Evolutionary conservation across 176 grass and related monocot genomes (phyloP).

Genomic region (Areca catechu): DNA sequence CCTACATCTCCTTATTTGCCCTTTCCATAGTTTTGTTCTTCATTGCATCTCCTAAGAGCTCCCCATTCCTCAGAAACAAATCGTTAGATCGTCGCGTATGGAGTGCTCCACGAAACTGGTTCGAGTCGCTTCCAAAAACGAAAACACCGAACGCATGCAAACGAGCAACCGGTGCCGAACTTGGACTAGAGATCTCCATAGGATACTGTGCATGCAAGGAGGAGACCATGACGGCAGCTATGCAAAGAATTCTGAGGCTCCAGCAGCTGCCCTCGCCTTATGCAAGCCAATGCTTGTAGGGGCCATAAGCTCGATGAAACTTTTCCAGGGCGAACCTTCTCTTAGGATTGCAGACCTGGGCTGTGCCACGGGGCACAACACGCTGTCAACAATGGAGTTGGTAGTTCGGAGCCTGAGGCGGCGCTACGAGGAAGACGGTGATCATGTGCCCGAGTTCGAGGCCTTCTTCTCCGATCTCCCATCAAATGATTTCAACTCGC

Average conservation of each 20-base stretch:
- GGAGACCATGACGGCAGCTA: constrained; percentile 2
- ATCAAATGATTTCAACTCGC: constrained; percentile 33
- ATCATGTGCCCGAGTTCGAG: constrained; percentile 15
- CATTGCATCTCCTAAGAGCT: too few species aligned
- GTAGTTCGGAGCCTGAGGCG: constrained; percentile 4
- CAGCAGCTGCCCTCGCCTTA: background rate
- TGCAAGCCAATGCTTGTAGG: background rate
- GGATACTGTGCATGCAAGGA: constrained; percentile 3
- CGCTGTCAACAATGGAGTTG: constrained; percentile 14
- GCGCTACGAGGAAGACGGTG: background rate
- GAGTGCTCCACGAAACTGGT: background rate
- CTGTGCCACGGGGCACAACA: constrained; percentile 29
- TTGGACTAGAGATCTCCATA: constrained; percentile 6
- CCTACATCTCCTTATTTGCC: too few species aligned
- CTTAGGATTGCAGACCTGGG: constrained; percentile 24
- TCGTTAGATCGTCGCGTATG: background rate
- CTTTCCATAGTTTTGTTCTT: too few species aligned
- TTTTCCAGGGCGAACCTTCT: background rate
- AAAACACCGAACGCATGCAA: background rate
- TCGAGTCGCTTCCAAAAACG: background rate
- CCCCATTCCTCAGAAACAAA: too few species aligned
- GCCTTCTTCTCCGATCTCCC: constrained; percentile 35
- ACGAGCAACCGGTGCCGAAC: background rate
- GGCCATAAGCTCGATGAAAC: constrained; percentile 1
- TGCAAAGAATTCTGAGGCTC: constrained; percentile 3